phyloP scores from a whole-genome alignment of 306 rosid genomes.

The Cicer pinnatifidum region DNA sequence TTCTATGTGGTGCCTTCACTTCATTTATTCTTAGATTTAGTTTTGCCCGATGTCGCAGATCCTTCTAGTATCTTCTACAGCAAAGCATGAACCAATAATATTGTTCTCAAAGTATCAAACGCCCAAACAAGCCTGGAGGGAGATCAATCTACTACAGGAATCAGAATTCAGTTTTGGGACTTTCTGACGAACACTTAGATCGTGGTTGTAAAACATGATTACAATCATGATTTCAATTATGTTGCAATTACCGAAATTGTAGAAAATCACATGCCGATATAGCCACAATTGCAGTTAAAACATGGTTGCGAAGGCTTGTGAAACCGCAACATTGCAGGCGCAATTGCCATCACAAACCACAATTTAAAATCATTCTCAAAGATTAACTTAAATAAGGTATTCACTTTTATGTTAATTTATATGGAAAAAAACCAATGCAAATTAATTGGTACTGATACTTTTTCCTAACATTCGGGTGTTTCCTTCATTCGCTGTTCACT shows the following conservation, averaged over 20 bases:
- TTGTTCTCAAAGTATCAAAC: background rate
- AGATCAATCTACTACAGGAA: background rate
- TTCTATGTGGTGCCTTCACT: constrained; percentile 11
- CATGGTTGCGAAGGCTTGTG: background rate
- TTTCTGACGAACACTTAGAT: background rate
- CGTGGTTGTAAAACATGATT: background rate
- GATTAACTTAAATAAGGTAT: background rate
- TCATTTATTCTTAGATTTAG: constrained; percentile 6
- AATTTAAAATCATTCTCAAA: background rate
- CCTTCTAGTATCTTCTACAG: constrained; percentile 25
- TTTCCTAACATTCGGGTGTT: background rate
- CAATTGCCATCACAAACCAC: background rate
- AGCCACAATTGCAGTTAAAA: background rate
- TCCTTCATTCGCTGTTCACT: background rate
- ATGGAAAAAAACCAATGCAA: background rate
- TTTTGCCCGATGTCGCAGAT: background rate
- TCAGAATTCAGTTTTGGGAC: constrained; percentile 9
- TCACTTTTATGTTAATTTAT: constrained; percentile 1
- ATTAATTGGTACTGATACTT: background rate
- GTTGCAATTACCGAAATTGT: background rate
- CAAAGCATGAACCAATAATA: constrained; percentile 8
- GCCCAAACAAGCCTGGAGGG: background rate
- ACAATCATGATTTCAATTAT: background rate
- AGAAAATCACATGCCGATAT: background rate
- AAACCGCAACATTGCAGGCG: background rate